Evolutionary conservation across 2,329 filamentous ascomycete genomes (phyloP), one percentile per base, ranked within the genome.

Genomic region (Cercospora citrullina): DNA sequence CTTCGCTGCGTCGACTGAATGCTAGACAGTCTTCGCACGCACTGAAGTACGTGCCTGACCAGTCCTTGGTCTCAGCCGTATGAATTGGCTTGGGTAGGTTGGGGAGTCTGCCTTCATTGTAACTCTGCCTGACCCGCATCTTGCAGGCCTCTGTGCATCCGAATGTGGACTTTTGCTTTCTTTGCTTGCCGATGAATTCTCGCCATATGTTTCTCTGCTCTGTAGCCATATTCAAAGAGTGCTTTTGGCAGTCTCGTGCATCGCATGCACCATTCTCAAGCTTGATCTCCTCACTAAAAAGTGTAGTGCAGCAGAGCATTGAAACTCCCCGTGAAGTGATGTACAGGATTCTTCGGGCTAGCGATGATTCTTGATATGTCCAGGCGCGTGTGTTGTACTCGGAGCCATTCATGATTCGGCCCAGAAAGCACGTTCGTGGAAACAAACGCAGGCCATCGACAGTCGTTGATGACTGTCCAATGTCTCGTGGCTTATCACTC

Each of bases 131-230:
- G 12, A 30, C 48, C 16, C 14, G 48, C 48, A 55, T 55, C 5
- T 28, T 28, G 48, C 48, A 55, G 23, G 48, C 14, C 12, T 55
- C 23, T 28, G 48, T 26, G 8, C 48, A 55, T n/a, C 16, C 48
- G 12, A 5, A 16, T n/a, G 10, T n/a, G 2, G 23, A 55, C 6
- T 9, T 55, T 28, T 55, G 48, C 48, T 28, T 55, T 55, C 48
- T 55, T 55, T 55, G 48, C 48, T 30, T 55, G 48, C 48, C 48
- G 26, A 55, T 55, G 48, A 55, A 55, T 28, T 55, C 48, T 26
- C 48, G 12, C 48, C 48, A 55, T 28, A 55, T 30, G 14, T 55
- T 55, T 55, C 48, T 55, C 23, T 55, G 48, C 7, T 55, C 48
- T 14, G 48, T 55, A n/a, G 48, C 48, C 23, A 55, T 28, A 30